Base-by-base conservation (phyloP, 2,329 filamentous ascomycete genomes). In the Colletotrichum sp. region DNA sequence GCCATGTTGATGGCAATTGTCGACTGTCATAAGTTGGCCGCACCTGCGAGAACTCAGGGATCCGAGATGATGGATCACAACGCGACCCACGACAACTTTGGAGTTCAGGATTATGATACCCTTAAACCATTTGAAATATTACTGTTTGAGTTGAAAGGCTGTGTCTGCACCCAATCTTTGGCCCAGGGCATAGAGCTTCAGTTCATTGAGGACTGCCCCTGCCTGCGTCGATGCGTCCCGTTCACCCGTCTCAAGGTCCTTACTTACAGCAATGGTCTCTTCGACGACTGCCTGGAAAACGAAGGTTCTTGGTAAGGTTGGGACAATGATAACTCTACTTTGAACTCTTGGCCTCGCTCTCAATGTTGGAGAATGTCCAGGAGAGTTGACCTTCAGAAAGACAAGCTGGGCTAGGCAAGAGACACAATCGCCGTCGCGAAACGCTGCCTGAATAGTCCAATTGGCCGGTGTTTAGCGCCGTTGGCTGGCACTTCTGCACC, bases 51-150 rank as follows among this genome's bases (percentile, higher is more conserved):
- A 36, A 15, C 2, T 34, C 26, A 8, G 21, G 59, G 28, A 63
- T 32, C 28, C 28, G 28, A 30, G 4, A 63, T 10, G 59, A 28
- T 28, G 60, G n/a, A 24, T 64, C 28, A 16, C 3, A 26, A 52
- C 39, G 57, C 21, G 18, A n/a, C 26, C 18, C 55, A 60, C n/a
- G 36, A 52, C 67, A 48, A 18, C 34, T 18, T 24, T 32, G 67
- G 67, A 52, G 67, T 70, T 70, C 24, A 21, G 67, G 67, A 70
- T 63, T 63, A 70, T 70, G 67, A 70, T 70, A 70, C 67, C 67
- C 57, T 34, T 48, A 32, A 32, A 70, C n/a, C 24, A 52, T 70
- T 52, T 63, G 34, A 70, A 48, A 63, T 52, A 34, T 39, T 18
- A 59, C 15, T 66, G n/a, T 64, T 64, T 30, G 28, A 64, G 15